Conservation (phyloP, 2,329 filamentous ascomycete species). For the Fusarium pseudocircinatum region DNA sequence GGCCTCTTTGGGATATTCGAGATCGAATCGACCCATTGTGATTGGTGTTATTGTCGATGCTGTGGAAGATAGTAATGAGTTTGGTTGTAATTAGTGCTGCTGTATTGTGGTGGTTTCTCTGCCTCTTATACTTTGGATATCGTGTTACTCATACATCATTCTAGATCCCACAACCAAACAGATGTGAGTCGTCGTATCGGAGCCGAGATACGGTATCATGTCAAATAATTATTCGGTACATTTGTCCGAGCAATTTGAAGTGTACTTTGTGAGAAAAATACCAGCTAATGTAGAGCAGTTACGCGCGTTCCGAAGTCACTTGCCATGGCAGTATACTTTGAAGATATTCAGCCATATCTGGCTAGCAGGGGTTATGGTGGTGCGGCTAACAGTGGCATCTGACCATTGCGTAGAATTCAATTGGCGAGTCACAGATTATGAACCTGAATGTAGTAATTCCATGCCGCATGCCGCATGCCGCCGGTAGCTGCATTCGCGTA, state of each 20-base stretch:
- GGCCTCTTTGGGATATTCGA: constrained; percentile 71
- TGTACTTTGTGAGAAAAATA: background rate
- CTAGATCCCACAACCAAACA: background rate
- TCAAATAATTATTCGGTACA: background rate
- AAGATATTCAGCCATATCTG: background rate
- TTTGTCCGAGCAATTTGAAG: background rate
- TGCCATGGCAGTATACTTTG: background rate
- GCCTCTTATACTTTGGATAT: constrained; percentile 7
- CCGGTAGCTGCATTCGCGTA: background rate
- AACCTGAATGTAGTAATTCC: background rate
- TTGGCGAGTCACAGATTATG: constrained; percentile 30
- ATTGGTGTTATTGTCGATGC: background rate
- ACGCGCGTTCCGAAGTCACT: background rate
- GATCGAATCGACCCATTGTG: constrained; percentile 50
- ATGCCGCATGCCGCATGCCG: background rate
- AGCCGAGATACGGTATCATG: constrained; percentile 3
- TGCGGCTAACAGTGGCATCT: constrained; percentile 32
- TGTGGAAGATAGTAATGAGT: background rate
- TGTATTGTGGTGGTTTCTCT: background rate
- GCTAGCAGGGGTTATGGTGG: constrained; percentile 1
- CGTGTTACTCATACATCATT: background rate
- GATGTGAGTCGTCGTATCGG: constrained; percentile 1
- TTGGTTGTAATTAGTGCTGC: background rate
- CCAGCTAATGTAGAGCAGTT: background rate
- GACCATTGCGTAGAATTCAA: constrained; percentile 32